Conservation (phyloP, 768 basidiomycete species). For the Lanmaoa rubissima region DNA sequence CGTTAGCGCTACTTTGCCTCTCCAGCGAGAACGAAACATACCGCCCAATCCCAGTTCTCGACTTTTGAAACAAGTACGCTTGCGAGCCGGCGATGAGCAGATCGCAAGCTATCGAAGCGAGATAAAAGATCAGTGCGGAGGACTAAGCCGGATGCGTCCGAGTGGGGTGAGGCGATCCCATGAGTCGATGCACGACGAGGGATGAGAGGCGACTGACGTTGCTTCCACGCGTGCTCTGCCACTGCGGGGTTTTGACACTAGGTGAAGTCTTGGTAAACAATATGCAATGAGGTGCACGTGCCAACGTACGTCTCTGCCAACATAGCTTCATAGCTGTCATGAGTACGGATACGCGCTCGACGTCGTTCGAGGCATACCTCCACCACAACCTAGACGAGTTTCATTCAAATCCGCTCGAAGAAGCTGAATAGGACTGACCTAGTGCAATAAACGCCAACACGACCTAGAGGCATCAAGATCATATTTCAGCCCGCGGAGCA, state of each 20-base stretch:
- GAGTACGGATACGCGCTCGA: not conserved
- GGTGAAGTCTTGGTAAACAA: not conserved
- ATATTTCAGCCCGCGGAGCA: not conserved
- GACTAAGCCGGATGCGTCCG: conserved; percentile 14
- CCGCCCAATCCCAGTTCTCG: conserved; percentile 31
- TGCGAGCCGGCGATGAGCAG: conserved; percentile 35
- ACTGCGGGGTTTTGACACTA: conserved; percentile 31
- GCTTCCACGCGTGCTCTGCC: conserved; percentile 33
- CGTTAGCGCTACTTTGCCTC: not conserved
- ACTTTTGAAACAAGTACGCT: conserved; percentile 33
- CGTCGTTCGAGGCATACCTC: conserved; percentile 20
- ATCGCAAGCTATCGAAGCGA: conserved; percentile 35
- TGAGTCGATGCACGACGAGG: not conserved
- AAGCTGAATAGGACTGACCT: conserved; percentile 13
- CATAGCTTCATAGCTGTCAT: conserved; percentile 24
- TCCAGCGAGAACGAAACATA: conserved; percentile 3
- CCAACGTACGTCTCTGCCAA: conserved; percentile 31
- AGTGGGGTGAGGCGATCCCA: not conserved
- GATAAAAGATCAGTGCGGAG: conserved; percentile 32
- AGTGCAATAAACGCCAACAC: conserved; percentile 29
- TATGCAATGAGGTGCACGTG: not conserved
- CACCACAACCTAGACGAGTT: conserved; percentile 24
- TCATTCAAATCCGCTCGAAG: not conserved
- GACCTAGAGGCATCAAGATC: conserved; percentile 12
- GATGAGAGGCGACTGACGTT: conserved; percentile 23